Percentiles rank a stretch among this genome's conserved stretches.
Evolutionary conservation across 108 stramenopile species (phyloP).

Genomic region (Asterionellopsis glacialis): DNA sequence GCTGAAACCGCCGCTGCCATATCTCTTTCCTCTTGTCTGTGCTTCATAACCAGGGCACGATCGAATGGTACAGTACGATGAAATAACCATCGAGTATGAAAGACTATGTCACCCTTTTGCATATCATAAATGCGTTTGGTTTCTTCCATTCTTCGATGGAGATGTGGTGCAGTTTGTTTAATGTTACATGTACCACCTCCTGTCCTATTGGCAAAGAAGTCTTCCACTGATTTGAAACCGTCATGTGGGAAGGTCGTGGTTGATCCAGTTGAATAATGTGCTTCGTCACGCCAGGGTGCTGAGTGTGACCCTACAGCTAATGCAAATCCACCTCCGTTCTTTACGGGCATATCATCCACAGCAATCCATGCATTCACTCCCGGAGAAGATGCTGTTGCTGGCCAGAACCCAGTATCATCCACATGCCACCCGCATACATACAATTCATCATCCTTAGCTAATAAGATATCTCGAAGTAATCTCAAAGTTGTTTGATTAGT

Average conservation of each 20-base stretch:
- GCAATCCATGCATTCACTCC: conserved; percentile 85
- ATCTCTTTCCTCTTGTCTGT: background rate
- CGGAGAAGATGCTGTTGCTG: conserved; percentile 45
- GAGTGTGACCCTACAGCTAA: conserved; percentile 65
- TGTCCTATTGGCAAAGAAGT: conserved; percentile 55
- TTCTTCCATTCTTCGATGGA: conserved; percentile 65
- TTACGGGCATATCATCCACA: conserved; percentile 66
- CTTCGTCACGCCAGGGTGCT: conserved; percentile 60
- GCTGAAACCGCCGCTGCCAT: background rate
- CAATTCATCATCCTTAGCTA: conserved; percentile 66
- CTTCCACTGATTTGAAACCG: conserved; percentile 53
- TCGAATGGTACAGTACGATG: conserved; percentile 68
- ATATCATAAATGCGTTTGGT: conserved; percentile 65
- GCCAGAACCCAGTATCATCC: conserved; percentile 84
- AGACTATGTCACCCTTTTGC: conserved; percentile 68
- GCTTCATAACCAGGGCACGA: conserved; percentile 8
- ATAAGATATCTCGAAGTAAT: conserved; percentile 46
- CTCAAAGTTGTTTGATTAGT: background rate
- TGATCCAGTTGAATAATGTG: conserved; percentile 57
- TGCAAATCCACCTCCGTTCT: conserved; percentile 65
- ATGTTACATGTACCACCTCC: conserved; percentile 80
- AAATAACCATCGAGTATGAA: conserved; percentile 77
- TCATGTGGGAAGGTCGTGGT: conserved; percentile 51
- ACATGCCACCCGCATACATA: conserved; percentile 84
- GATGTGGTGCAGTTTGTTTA: conserved; percentile 49